phyloP scores from a whole-genome alignment of 345 rosid genomes.

The Sisymbrium irio region DNA sequence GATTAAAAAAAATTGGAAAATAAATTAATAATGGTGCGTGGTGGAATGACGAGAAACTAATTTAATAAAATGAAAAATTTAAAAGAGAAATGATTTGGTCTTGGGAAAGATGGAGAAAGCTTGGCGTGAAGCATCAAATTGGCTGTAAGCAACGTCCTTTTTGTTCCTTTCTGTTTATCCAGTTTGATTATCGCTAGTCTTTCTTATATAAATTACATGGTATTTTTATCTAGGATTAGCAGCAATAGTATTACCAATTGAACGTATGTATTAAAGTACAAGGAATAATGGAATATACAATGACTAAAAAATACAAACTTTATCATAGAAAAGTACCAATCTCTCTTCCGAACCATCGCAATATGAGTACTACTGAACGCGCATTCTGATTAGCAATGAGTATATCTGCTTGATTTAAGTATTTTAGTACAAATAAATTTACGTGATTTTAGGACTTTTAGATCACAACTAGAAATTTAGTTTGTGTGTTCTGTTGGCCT shows the following conservation, averaged over 20 bases:
- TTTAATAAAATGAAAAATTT: neutral
- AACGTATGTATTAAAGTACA: neutral
- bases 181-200: conserved; percentile 14
- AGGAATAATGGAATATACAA: conserved; percentile 2
- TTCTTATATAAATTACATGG: neutral
- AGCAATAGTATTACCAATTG: neutral
- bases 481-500: neutral
- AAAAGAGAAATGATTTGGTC: conserved; percentile 28
- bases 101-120: conserved; percentile 34
- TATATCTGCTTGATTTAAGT: neutral
- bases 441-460: neutral
- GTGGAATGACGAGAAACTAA: conserved; percentile 12
- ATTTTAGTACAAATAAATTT: neutral
- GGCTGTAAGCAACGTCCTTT: conserved; percentile 21
- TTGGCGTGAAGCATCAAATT: conserved; percentile 37
- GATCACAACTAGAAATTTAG: neutral
- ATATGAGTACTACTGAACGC: neutral
- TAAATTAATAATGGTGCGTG: conserved; percentile 5
- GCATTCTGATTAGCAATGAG: conserved; percentile 2
- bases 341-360: neutral
- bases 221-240: neutral
- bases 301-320: neutral
- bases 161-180: conserved; percentile 34
- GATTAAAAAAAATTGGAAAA: neutral
- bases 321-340: neutral